Evolutionary conservation across 805 yeast species (phyloP).

Genomic region (Komagataella populi): DNA sequence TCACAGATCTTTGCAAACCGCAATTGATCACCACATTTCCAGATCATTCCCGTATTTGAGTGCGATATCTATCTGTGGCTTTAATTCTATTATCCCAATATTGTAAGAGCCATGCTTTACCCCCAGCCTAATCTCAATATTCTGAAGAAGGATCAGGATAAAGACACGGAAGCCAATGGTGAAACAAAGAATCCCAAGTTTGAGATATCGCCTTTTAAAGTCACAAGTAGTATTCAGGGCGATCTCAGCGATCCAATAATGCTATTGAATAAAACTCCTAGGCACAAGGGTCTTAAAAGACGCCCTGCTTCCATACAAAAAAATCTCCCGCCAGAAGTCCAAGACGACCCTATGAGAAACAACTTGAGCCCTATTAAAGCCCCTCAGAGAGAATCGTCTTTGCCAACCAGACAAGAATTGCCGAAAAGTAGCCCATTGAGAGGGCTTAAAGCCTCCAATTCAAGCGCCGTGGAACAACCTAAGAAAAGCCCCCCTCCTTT

Average conservation of each 20-base stretch:
- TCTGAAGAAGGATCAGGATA: background rate
- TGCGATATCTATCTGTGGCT: background rate
- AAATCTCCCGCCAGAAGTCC: background rate
- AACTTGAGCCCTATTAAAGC: background rate
- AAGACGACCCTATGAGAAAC: background rate
- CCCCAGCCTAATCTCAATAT: background rate
- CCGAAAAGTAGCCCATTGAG: background rate
- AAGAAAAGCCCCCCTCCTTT: background rate
- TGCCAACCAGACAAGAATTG: background rate
- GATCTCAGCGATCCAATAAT: background rate
- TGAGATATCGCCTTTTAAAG: background rate
- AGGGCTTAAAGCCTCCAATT: background rate
- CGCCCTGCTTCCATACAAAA: background rate
- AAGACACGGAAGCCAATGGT: background rate
- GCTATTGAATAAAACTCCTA: background rate
- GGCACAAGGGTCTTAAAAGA: background rate
- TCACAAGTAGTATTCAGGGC: background rate
- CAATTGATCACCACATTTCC: background rate
- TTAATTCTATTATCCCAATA: too few relatives aligned
- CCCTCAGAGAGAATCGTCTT: background rate
- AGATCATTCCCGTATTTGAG: background rate
- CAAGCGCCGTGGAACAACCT: background rate
- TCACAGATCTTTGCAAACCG: background rate
- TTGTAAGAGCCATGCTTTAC: background rate
- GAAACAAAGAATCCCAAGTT: background rate